Evolutionary conservation across 768 basidiomycete species (phyloP), one percentile per base, ranked within the genome.

Genomic region (Suillus variegatus): DNA sequence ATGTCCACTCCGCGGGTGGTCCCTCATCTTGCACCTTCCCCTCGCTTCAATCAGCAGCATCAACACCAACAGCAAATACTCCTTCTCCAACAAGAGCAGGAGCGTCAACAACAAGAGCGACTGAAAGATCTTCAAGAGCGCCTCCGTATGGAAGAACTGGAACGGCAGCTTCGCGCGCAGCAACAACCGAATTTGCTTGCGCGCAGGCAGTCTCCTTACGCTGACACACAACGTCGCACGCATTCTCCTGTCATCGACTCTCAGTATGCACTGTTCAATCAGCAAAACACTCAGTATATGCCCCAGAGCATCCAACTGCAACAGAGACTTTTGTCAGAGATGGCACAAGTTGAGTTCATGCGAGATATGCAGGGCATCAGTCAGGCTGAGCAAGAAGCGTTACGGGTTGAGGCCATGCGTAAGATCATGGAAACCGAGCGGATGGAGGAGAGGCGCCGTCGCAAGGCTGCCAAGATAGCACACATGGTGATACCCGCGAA

Each of bases 381-480:
- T 52, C 87, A 83, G 56, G 84, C 80, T 54, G 84, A 90, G 65
- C 88, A 90, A 72, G 93, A 93, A 66, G 85, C 87, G 6, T 76
- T 95, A 46, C 83, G 90, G 67, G 82, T 82, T 18, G 92, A 94
- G 72, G 93, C 93, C 1, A 90, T 91, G 86, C 87, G 91, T 65
- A 90, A 95, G 80, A 96, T 98, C 68, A 85, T 93, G 75, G 93
- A 94, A 76, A 90, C 96, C 0, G 96, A 96, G 76, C 86, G 84
- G 71, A 88, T 91, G 88, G 95, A 96, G 72, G 89, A 90, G 76
- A 93, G 88, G 72, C 85, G 95, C 52, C 85, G 93, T 65, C 82
- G 87, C 51, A 92, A 91, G 70, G 91, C 92, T 22, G 85, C 86
- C 46, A 97, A 97, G 78, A 94, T 97, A 68, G 89, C 91, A 25